Percentiles rank a stretch among this genome's conserved stretches.
phyloP scores from a whole-genome alignment of 352 stramenopile genomes.

The Aphanomyces cochlioides region DNA sequence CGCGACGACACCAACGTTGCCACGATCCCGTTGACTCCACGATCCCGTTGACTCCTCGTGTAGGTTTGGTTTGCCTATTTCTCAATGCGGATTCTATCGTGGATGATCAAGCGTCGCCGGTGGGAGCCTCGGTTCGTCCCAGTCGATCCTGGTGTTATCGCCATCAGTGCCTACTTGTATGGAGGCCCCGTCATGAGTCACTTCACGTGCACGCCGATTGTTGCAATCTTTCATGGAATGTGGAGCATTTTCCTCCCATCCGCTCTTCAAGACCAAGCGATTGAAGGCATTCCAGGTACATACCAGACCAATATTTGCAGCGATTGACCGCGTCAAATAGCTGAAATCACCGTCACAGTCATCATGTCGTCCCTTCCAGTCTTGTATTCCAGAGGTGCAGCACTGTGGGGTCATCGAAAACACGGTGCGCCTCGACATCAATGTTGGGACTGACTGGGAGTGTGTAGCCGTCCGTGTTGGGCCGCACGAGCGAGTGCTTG shows the following conservation, averaged over 20 bases:
- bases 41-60: background rate
- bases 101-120: background rate
- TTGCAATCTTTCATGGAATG: conserved; percentile 8
- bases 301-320: no score
- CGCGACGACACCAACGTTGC: no score
- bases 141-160: conserved; percentile 11
- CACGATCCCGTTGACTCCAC: background rate
- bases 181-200: background rate
- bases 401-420: background rate
- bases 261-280: background rate
- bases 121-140: conserved; percentile 5
- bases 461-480: background rate
- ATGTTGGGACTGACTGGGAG: background rate
- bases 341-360: background rate
- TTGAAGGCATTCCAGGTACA: background rate
- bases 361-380: background rate
- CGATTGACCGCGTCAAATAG: no score
- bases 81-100: background rate
- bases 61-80: conserved; percentile 30
- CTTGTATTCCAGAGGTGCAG: background rate
- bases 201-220: background rate
- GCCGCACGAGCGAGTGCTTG: background rate
- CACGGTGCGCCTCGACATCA: background rate
- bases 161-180: background rate
- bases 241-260: background rate